Percentiles rank a stretch among this genome's conserved stretches.
phyloP scores from a whole-genome alignment of 1,284 basidiomycete species.

The Cutaneotrichosporon cutaneum region DNA sequence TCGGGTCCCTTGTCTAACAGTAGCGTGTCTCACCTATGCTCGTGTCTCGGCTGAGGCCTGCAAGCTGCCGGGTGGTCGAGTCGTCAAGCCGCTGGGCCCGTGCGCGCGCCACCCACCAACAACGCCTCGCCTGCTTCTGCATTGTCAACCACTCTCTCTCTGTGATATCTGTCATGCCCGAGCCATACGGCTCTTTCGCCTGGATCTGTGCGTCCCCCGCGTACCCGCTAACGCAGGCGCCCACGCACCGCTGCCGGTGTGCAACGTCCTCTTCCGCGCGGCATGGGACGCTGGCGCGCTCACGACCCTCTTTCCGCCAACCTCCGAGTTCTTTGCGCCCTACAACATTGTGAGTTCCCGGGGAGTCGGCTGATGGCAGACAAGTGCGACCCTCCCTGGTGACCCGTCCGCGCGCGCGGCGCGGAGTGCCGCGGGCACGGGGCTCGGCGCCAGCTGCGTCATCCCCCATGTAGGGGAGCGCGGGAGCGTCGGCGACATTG shows the following conservation, averaged over 20 bases:
- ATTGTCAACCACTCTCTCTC: neutral
- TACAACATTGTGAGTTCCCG: conserved; percentile 39
- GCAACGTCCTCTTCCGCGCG: conserved; percentile 55
- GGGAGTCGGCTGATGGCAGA: conserved; percentile 15
- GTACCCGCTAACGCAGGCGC: conserved; percentile 29
- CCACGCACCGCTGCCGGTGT: conserved; percentile 50
- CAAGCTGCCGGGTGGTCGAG: no score
- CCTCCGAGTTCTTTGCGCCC: conserved; percentile 32
- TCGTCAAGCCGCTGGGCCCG: neutral
- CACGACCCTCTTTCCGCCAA: conserved; percentile 40
- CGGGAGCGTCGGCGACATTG: conserved; percentile 46
- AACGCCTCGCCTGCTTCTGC: neutral
- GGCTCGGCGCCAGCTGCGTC: conserved; percentile 43
- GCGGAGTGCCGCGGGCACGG: conserved; percentile 34
- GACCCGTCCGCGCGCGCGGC: conserved; percentile 41
- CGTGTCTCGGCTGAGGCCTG: no score
- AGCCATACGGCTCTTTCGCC: conserved; percentile 48
- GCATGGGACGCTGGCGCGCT: conserved; percentile 35
- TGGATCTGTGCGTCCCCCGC: conserved; percentile 44
- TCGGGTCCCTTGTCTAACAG: no score
- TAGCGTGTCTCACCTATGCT: no score
- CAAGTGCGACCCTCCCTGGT: conserved; percentile 20
- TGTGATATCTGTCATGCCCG: conserved; percentile 14
- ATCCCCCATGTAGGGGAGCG: conserved; percentile 39
- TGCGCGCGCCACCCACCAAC: neutral